Conservation (phyloP, 2,329 filamentous ascomycete genomes). For the Aspergillus calidoustus region DNA sequence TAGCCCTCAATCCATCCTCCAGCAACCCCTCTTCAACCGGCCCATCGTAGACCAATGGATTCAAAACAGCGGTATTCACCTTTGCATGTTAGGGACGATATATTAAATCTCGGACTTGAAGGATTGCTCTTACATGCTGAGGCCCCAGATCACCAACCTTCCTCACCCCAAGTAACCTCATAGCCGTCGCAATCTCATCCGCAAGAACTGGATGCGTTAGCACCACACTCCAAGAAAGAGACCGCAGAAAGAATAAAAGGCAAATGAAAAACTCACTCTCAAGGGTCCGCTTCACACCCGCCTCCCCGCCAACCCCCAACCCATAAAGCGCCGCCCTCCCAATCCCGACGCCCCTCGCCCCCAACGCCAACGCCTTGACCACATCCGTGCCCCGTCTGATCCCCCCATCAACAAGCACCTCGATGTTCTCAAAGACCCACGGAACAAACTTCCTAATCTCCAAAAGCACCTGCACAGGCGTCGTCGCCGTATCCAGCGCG, state of each 20-base stretch:
- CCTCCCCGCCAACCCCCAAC: conserved; percentile 66
- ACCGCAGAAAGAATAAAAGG: no score
- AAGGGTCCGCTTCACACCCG: conserved; percentile 67
- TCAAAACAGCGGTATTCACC: conserved; percentile 1
- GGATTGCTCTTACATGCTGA: conserved; percentile 64
- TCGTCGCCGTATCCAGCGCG: conserved; percentile 79
- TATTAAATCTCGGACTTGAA: neutral
- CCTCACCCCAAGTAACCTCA: conserved; percentile 75
- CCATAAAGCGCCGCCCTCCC: conserved; percentile 77
- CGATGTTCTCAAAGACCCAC: conserved; percentile 70
- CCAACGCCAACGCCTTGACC: conserved; percentile 83
- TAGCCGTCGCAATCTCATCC: conserved; percentile 68
- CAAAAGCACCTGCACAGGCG: conserved; percentile 71
- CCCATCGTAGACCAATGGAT: neutral
- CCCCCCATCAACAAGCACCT: conserved; percentile 86
- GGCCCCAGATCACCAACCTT: conserved; percentile 73
- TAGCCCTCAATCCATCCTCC: neutral
- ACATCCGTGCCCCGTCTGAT: conserved; percentile 85
- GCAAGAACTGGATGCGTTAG: conserved; percentile 56
- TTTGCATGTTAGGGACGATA: neutral
- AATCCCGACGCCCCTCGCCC: conserved; percentile 80
- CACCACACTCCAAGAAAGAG: no score
- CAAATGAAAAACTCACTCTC: conserved; percentile 45
- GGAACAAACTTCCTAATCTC: conserved; percentile 78
- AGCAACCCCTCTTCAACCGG: neutral